Conservation (phyloP, 2,329 filamentous ascomycete genomes). For the Fusarium verrucosum region DNA sequence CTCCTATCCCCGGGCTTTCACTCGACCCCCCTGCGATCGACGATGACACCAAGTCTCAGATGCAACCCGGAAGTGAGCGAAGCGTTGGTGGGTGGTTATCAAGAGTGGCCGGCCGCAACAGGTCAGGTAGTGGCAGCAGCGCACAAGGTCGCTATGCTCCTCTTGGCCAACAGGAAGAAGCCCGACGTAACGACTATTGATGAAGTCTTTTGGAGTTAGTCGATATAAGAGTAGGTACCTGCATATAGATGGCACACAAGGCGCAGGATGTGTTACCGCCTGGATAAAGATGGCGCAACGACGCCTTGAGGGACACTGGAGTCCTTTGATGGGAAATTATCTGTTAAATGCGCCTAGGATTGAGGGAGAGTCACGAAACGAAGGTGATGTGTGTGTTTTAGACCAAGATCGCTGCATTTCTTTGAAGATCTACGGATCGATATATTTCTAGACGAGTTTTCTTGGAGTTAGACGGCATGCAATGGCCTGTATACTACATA, state of each 20-base stretch:
- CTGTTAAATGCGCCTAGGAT: not conserved
- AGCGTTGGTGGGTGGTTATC: conserved; percentile 62
- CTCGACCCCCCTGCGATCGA: conserved; percentile 79
- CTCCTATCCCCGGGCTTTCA: conserved; percentile 80
- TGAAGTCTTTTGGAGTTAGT: conserved; percentile 35
- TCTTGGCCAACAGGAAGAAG: conserved; percentile 55
- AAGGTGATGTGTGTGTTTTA: conserved; percentile 21
- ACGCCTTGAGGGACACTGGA: conserved; percentile 19
- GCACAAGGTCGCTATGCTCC: conserved; percentile 55
- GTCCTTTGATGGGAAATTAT: conserved; percentile 17
- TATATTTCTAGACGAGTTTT: conserved; percentile 34
- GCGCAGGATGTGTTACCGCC: conserved; percentile 25
- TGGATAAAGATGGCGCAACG: conserved; percentile 27
- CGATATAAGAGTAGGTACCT: conserved; percentile 45
- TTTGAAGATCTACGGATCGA: conserved; percentile 21
- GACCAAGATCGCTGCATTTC: conserved; percentile 15
- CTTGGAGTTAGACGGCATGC: conserved; percentile 30
- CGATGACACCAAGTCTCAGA: conserved; percentile 57
- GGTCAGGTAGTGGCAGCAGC: conserved; percentile 51
- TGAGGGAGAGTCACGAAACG: conserved; percentile 19
- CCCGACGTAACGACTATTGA: conserved; percentile 42
- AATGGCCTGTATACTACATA: conserved; percentile 26
- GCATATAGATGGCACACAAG: conserved; percentile 52
- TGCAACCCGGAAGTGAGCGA: conserved; percentile 50
- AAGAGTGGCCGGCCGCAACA: conserved; percentile 52